Percentiles rank a stretch among this genome's conserved stretches.
phyloP scores from a whole-genome alignment of 371 early-diverging fungal genomes.

The Capillidium heterosporum region DNA sequence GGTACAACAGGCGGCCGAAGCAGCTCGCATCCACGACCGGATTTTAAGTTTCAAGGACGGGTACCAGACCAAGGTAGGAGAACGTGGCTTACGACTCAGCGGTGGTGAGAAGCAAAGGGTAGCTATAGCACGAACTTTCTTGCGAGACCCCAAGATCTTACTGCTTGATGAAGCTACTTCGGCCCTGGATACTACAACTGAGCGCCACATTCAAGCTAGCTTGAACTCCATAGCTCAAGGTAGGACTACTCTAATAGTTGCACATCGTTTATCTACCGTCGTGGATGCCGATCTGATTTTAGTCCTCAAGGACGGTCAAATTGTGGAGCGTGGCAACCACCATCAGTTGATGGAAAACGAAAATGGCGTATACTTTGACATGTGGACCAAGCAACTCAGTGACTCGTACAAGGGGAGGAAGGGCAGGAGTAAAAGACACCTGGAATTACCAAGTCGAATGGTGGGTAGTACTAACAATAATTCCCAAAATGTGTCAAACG shows the following conservation, averaged over 20 bases:
- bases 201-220: constrained; percentile 58
- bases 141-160: constrained; percentile 57
- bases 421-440: too few species aligned
- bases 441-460: too few species aligned
- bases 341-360: constrained; percentile 41
- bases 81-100: constrained; percentile 74
- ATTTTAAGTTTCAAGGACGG: constrained; percentile 35
- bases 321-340: constrained; percentile 78
- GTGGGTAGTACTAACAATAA: too few species aligned
- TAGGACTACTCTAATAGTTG: constrained; percentile 87
- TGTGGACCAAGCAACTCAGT: constrained; percentile 83
- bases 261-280: constrained; percentile 77
- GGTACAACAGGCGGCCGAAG: constrained; percentile 24
- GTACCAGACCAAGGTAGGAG: constrained; percentile 86
- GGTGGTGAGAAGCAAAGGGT: constrained; percentile 93
- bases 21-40: constrained; percentile 31
- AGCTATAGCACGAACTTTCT: constrained; percentile 62
- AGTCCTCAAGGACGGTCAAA: constrained; percentile 57
- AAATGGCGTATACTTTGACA: constrained; percentile 48
- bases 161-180: constrained; percentile 50
- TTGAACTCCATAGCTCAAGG: constrained; percentile 41
- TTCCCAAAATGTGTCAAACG: too few species aligned
- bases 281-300: constrained; percentile 61
- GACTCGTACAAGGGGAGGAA: constrained; percentile 14
- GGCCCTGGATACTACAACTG: constrained; percentile 38